phyloP scores from a whole-genome alignment of 1,139 yeast species.

The Meyerozyma elateridarum region DNA sequence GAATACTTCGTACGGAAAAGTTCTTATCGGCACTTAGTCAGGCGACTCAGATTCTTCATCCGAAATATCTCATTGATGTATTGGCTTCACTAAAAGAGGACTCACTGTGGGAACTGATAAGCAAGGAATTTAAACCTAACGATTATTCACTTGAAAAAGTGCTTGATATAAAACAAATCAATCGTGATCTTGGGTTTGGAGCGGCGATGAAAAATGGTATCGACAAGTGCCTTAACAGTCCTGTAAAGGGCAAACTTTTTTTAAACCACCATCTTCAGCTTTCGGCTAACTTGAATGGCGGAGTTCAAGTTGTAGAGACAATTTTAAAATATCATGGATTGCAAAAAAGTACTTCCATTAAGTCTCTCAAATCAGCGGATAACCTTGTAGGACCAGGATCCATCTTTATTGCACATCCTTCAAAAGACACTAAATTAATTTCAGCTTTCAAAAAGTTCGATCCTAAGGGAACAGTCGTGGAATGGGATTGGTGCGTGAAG shows the following conservation, averaged over 20 bases:
- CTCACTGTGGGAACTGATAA: slow-evolving; percentile 17
- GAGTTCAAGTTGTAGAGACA: slow-evolving; percentile 52
- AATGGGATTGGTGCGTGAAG: slow-evolving; percentile 68
- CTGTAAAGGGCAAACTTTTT: slow-evolving; percentile 38
- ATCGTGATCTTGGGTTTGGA: slow-evolving; percentile 29
- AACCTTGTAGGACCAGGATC: slow-evolving; percentile 15
- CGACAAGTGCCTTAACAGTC: slow-evolving; percentile 18
- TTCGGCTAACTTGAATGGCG: slow-evolving; percentile 64
- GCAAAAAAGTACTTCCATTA: slow-evolving; percentile 30
- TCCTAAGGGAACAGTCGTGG: slow-evolving; percentile 33
- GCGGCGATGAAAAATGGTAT: slow-evolving; percentile 18
- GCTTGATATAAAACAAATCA: slow-evolving; percentile 22
- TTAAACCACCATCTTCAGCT: slow-evolving; percentile 48
- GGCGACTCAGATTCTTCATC: slow-evolving; percentile 41
- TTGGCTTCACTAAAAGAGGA: slow-evolving; percentile 20
- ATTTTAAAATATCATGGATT: slow-evolving; percentile 67
- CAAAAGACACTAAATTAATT: slow-evolving; percentile 24
- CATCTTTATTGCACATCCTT: slow-evolving; percentile 34
- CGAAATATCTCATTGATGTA: slow-evolving; percentile 41
- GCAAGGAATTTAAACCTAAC: slow-evolving; percentile 21
- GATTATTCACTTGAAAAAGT: slow-evolving; percentile 37
- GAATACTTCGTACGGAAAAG: slow-evolving; percentile 77
- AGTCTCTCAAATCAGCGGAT: slow-evolving; percentile 12
- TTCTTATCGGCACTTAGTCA: slow-evolving; percentile 49
- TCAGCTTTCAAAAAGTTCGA: background rate